A percentile compares a stretch with the other conserved stretches of the same genome.
Evolutionary conservation across 768 basidiomycete species (phyloP).

Genomic region (Lactarius hatsudake): DNA sequence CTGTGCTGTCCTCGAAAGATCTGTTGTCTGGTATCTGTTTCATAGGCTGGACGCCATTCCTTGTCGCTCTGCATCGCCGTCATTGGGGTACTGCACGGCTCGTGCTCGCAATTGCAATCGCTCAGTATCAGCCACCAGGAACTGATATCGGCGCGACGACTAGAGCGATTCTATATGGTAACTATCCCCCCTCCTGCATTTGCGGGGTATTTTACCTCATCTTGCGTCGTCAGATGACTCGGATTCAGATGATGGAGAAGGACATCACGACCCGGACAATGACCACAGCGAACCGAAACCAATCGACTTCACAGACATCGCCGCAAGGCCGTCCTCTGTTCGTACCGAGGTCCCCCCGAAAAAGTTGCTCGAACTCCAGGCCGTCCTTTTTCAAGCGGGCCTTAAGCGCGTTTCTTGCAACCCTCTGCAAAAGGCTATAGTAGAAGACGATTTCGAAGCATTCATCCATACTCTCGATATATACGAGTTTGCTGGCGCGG

Average conservation of each 20-base stretch:
- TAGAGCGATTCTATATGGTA: slow-evolving; percentile 16
- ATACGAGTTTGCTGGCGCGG: slow-evolving; percentile 37
- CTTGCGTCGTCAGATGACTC: slow-evolving; percentile 13
- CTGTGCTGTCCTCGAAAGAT: not conserved
- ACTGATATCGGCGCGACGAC: slow-evolving; percentile 31
- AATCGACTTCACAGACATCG: slow-evolving; percentile 52
- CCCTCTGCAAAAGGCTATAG: slow-evolving; percentile 39
- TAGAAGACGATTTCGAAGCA: slow-evolving; percentile 47
- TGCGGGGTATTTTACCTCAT: not conserved
- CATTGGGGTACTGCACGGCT: slow-evolving; percentile 59
- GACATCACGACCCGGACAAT: no score
- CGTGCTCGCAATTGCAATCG: slow-evolving; percentile 53
- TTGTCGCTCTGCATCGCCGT: slow-evolving; percentile 46
- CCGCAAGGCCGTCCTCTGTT: slow-evolving; percentile 46
- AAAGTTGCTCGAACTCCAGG: slow-evolving; percentile 34
- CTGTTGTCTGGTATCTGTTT: slow-evolving; percentile 1
- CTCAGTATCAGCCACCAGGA: slow-evolving; percentile 49
- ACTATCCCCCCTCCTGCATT: slow-evolving; percentile 33
- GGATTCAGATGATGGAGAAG: slow-evolving; percentile 25
- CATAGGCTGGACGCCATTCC: slow-evolving; percentile 49
- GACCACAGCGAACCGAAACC: no score
- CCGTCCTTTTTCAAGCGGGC: slow-evolving; percentile 5
- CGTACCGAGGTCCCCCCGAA: slow-evolving; percentile 41
- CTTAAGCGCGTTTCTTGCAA: slow-evolving; percentile 20
- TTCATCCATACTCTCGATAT: slow-evolving; percentile 48